Evolutionary conservation across 441 rosid species (phyloP).

Genomic region (Erodium texanum): DNA sequence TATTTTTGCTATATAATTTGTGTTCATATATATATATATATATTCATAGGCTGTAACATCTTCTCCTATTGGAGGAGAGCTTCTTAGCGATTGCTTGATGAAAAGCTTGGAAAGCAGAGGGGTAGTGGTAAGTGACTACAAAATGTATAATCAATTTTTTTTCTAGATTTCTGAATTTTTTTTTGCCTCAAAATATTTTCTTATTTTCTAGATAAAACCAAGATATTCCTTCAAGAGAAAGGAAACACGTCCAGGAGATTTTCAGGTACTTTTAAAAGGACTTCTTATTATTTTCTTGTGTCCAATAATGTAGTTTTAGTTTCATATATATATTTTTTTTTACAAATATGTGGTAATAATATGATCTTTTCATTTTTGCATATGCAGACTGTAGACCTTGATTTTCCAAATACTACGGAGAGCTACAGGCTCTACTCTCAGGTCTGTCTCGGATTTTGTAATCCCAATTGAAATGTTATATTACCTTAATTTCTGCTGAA

Average conservation of each 20-base stretch:
- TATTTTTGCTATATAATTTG: no score
- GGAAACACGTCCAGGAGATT: constrained; percentile 80
- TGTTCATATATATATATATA: constrained; percentile 9
- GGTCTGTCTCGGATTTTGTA: constrained; percentile 36
- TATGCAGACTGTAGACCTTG: constrained; percentile 65
- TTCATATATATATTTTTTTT: neutral
- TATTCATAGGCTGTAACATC: constrained; percentile 61
- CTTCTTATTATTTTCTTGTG: no score
- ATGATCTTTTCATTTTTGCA: constrained; percentile 13
- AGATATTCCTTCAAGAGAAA: constrained; percentile 96
- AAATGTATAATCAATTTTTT: no score
- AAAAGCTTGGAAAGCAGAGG: constrained; percentile 98
- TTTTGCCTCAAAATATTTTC: constrained; percentile 3
- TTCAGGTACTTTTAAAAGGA: constrained; percentile 38
- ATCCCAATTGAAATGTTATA: constrained; percentile 13
- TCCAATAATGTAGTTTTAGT: neutral
- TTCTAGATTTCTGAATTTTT: constrained; percentile 9
- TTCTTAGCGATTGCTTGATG: constrained; percentile 88
- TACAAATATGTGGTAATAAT: neutral
- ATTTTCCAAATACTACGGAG: constrained; percentile 78
- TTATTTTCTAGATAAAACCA: constrained; percentile 68
- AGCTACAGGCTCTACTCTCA: constrained; percentile 88
- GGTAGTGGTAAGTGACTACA: constrained; percentile 45
- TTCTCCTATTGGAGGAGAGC: constrained; percentile 88
- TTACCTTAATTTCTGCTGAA: constrained; percentile 15